These are phyloP conservation scores for Aspergillus coremiiformis DNA, from an alignment of 495 filamentous ascomycete genomes.

Conservation along the genomic window DNA sequence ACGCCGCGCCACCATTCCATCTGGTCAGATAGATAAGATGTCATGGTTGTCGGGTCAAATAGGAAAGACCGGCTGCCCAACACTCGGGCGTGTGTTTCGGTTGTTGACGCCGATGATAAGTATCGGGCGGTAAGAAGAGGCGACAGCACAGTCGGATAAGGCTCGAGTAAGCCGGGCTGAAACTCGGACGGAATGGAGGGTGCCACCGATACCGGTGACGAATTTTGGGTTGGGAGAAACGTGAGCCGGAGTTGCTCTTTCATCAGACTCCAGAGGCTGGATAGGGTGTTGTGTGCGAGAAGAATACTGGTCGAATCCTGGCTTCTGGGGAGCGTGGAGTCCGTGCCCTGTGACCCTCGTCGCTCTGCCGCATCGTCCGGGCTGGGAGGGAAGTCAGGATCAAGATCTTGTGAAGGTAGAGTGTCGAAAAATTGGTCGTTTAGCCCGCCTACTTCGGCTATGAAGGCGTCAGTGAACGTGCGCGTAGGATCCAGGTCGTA, in stretches of 20 bases:
- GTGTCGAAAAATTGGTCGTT: conserved; percentile 51
- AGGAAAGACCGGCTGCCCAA: conserved; percentile 63
- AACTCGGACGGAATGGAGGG: conserved; percentile 46
- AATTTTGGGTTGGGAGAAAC: conserved; percentile 38
- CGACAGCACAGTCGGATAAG: conserved; percentile 41
- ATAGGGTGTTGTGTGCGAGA: conserved; percentile 51
- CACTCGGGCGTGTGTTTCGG: conserved; percentile 33
- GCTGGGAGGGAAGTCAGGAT: conserved; percentile 23
- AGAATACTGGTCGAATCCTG: conserved; percentile 50
- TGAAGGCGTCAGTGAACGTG: conserved; percentile 70
- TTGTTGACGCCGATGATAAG: conserved; percentile 28
- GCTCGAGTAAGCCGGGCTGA: conserved; percentile 48
- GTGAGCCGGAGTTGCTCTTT: conserved; percentile 55
- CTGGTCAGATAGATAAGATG: conserved; percentile 56
- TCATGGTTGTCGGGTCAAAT: conserved; percentile 56
- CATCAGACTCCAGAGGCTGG: conserved; percentile 59
- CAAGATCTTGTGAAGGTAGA: conserved; percentile 25
- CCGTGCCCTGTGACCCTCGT: conserved; percentile 2
- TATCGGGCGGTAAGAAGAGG: conserved; percentile 42
- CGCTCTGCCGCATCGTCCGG: conserved; percentile 20
- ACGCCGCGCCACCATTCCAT: conserved; percentile 87
- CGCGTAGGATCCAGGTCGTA: conserved; percentile 58
- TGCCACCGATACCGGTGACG: conserved; percentile 26
- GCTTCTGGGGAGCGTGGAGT: conserved; percentile 17
- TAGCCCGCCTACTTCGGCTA: conserved; percentile 65